Percentiles rank a stretch among this genome's conserved stretches.
phyloP scores from a whole-genome alignment of 2,329 filamentous ascomycete species.

The Neofusicoccum sp. region DNA sequence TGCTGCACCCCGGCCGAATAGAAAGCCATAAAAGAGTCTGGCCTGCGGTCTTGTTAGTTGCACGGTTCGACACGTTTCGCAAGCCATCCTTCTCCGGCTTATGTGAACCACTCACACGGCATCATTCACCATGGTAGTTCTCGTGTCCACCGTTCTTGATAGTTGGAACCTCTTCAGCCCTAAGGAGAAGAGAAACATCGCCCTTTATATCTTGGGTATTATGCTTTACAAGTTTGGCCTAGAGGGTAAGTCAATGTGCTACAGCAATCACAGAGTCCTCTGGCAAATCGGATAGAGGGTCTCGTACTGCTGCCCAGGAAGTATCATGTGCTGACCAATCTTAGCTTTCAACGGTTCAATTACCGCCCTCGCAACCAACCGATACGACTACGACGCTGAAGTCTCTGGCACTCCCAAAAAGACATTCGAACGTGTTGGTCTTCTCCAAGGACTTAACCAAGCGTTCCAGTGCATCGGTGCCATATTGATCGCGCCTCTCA shows the following conservation, averaged over 20 bases:
- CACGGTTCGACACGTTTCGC: neutral
- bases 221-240: constrained; percentile 57
- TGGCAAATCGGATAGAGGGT: too few species aligned
- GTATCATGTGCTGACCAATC: constrained; percentile 40
- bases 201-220: constrained; percentile 53
- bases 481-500: constrained; percentile 54
- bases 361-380: constrained; percentile 52
- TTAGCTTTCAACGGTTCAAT: constrained; percentile 57
- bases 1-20: neutral
- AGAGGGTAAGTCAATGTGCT: constrained; percentile 31
- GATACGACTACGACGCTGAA: constrained; percentile 51
- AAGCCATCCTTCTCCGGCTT: neutral
- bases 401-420: constrained; percentile 34
- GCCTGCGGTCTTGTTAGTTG: neutral
- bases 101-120: neutral
- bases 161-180: constrained; percentile 40
- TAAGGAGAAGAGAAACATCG: constrained; percentile 49
- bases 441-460: constrained; percentile 54
- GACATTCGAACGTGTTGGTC: constrained; percentile 52
- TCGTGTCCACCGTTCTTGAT: constrained; percentile 26
- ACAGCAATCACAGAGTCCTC: neutral
- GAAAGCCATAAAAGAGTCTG: neutral
- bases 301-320: too few species aligned
- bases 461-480: constrained; percentile 55
- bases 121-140: constrained; percentile 24